These are phyloP conservation scores for Nicotiana obtusifolia DNA, from an alignment of 257 asterid species.

Conservation along the genomic window DNA sequence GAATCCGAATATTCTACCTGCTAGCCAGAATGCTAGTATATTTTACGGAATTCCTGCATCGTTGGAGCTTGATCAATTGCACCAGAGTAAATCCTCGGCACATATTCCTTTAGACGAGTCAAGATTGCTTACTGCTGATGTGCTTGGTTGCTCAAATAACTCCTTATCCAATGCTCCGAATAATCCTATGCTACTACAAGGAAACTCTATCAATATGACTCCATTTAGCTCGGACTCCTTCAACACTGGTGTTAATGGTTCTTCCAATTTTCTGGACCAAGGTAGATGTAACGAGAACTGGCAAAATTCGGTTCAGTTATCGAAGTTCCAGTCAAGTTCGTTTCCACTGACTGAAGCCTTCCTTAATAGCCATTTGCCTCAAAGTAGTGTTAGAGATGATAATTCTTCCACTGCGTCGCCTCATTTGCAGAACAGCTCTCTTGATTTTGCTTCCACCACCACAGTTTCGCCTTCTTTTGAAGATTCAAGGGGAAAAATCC, in stretches of 20 bases:
- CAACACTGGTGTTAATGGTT: constrained; percentile 24
- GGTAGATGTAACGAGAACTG: constrained; percentile 38
- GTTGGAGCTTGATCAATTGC: constrained; percentile 52
- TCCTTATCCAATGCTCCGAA: constrained; percentile 26
- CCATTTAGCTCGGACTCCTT: constrained; percentile 45
- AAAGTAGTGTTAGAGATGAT: constrained; percentile 30
- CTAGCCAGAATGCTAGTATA: constrained; percentile 34
- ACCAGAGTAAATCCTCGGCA: constrained; percentile 29
- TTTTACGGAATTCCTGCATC: constrained; percentile 58
- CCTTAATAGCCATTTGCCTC: constrained; percentile 36
- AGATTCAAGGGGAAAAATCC: constrained; percentile 43
- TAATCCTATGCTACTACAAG: constrained; percentile 37
- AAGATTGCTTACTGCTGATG: constrained; percentile 30
- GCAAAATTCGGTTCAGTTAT: constrained; percentile 38
- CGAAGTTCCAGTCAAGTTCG: constrained; percentile 37
- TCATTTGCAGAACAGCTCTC: constrained; percentile 33
- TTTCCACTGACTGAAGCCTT: constrained; percentile 39
- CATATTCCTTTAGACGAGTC: constrained; percentile 39
- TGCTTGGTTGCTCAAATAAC: constrained; percentile 24
- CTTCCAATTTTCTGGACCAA: constrained; percentile 47
- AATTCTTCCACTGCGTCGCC: constrained; percentile 30
- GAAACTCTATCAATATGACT: constrained; percentile 33
- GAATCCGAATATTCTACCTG: constrained; percentile 35
- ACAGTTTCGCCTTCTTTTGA: constrained; percentile 36
- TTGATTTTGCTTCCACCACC: constrained; percentile 32